These are phyloP conservation scores for Umbilicus rupestris DNA, from an alignment of 164 flowering plant species.

Conservation along the genomic window DNA sequence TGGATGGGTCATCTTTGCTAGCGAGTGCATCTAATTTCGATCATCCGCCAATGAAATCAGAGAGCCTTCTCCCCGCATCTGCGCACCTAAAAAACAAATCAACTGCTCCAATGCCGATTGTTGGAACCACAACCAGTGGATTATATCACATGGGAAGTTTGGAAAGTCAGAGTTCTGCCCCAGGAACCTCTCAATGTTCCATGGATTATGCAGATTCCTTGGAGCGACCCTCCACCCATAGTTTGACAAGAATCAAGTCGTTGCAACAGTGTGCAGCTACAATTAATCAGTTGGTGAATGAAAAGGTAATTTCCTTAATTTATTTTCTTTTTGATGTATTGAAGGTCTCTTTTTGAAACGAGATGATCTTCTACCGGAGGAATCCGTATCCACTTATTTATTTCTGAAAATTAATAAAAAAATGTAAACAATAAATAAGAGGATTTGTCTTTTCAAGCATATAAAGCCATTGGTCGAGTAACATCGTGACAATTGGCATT, in stretches of 20 bases:
- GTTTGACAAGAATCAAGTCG: conserved; percentile 67
- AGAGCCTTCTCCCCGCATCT: conserved; percentile 25
- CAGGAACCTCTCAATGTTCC: conserved; percentile 76
- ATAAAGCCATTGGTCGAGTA: not conserved
- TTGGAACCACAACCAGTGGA: conserved; percentile 29
- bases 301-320: conserved; percentile 46
- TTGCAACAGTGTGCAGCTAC: conserved; percentile 73
- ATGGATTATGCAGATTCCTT: conserved; percentile 48
- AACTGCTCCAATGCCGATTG: conserved; percentile 67
- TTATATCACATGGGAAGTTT: conserved; percentile 36
- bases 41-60: conserved; percentile 33
- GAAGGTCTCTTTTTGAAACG: not conserved
- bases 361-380: not conserved
- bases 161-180: conserved; percentile 65
- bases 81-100: conserved; percentile 16
- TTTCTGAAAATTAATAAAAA: not conserved
- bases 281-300: conserved; percentile 61
- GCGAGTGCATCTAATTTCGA: conserved; percentile 36
- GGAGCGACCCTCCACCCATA: conserved; percentile 68
- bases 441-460: not conserved
- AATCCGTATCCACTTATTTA: not conserved
- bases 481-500: not conserved
- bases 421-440: not conserved
- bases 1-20: conserved; percentile 51
- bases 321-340: not conserved